Conservation (phyloP, 1,284 basidiomycete species). For the Rhodotorula sp. region DNA sequence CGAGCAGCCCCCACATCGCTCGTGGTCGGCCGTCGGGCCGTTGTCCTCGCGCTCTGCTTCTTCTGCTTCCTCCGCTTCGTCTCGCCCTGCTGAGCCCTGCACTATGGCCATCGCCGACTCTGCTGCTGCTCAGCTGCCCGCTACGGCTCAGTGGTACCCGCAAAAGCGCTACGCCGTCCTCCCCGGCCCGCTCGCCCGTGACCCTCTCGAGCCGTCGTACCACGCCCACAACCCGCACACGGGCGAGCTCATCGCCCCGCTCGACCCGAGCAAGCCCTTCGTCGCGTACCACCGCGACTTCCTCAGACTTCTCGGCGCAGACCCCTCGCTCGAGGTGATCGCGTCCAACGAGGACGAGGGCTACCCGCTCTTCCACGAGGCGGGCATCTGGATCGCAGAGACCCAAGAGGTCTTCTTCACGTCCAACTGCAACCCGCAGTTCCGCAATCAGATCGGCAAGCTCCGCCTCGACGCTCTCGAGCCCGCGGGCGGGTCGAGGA, state of each 20-base stretch:
- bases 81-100: neutral
- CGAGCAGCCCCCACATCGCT: no score
- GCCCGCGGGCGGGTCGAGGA: neutral
- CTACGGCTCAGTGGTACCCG: slow-evolving; percentile 3
- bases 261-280: slow-evolving; percentile 32
- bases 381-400: slow-evolving; percentile 41
- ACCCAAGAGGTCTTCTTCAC: slow-evolving; percentile 45
- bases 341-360: slow-evolving; percentile 9
- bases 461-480: slow-evolving; percentile 16
- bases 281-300: slow-evolving; percentile 38
- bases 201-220: neutral
- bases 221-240: neutral
- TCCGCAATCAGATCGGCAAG: slow-evolving; percentile 24
- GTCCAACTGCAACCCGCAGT: slow-evolving; percentile 32
- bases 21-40: no score
- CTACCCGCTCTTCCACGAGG: slow-evolving; percentile 44
- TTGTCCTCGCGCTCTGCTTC: no score
- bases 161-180: slow-evolving; percentile 7
- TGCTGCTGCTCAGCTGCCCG: neutral
- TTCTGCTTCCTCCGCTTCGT: neutral
- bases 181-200: neutral
- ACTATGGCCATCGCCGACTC: neutral
- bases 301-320: slow-evolving; percentile 26
- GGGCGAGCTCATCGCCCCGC: slow-evolving; percentile 4
- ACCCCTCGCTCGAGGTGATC: slow-evolving; percentile 26